Evolutionary conservation across 208 protist species (phyloP).

Genomic region (Acanthamoeba triangularis): DNA sequence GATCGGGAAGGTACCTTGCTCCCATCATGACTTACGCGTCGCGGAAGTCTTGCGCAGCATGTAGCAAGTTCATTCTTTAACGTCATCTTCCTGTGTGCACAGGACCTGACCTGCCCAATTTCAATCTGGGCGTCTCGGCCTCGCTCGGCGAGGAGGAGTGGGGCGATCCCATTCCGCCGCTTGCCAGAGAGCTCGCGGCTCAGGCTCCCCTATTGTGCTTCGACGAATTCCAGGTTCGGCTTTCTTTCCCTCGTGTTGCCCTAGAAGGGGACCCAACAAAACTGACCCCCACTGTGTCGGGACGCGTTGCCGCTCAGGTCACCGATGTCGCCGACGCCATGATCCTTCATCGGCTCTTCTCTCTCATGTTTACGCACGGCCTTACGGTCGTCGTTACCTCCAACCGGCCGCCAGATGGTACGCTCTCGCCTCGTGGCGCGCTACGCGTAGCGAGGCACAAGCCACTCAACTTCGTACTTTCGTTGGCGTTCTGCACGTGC

Average conservation of each 20-base stretch:
- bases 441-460: background rate
- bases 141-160: constrained; percentile 16
- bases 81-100: background rate
- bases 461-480: constrained; percentile 68
- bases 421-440: background rate
- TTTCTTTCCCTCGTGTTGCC: background rate
- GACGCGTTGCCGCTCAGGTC: constrained; percentile 93
- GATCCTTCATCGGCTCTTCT: constrained; percentile 96
- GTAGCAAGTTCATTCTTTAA: background rate
- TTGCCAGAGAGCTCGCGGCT: constrained; percentile 93
- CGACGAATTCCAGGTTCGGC: constrained; percentile 88
- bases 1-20: constrained; percentile 8
- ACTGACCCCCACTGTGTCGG: background rate
- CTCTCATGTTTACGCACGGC: constrained; percentile 93
- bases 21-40: too few species aligned
- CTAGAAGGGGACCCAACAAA: background rate
- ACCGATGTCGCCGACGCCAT: constrained; percentile 97
- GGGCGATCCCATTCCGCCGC: constrained; percentile 89
- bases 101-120: constrained; percentile 55
- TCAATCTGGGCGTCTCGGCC: constrained; percentile 44
- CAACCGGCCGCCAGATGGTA: constrained; percentile 88
- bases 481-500: constrained; percentile 80
- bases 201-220: constrained; percentile 97
- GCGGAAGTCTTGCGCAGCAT: background rate
- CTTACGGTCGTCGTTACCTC: constrained; percentile 96